Evolutionary conservation across 1,284 basidiomycete species (phyloP).

Genomic region (Wallemia mellicola): DNA sequence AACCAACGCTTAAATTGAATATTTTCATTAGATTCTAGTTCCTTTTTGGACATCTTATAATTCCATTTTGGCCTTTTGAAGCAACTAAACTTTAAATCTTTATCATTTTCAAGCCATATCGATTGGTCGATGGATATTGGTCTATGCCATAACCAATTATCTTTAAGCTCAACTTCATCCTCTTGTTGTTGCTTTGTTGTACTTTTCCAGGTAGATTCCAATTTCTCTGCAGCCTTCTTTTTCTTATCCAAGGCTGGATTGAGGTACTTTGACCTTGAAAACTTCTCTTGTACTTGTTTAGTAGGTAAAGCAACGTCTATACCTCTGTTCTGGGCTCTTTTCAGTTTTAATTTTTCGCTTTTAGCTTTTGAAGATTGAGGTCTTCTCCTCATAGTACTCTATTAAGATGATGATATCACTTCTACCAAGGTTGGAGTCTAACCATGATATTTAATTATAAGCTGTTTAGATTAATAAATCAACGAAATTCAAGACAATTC

Average conservation of each 20-base stretch:
- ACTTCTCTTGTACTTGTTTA: not conserved
- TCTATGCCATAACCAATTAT: not conserved
- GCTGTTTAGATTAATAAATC: too few relatives aligned
- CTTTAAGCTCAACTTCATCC: not conserved
- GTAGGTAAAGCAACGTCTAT: not conserved
- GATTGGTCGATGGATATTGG: not conserved
- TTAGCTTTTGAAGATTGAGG: not conserved
- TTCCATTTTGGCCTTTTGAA: constrained; percentile 53
- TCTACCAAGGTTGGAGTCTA: not conserved
- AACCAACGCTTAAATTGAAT: constrained; percentile 47
- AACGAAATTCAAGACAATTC: too few relatives aligned
- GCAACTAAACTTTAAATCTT: constrained; percentile 18
- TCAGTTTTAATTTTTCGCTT: not conserved
- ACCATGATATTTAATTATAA: too few relatives aligned
- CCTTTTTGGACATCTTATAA: constrained; percentile 47
- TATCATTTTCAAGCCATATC: constrained; percentile 7
- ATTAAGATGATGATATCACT: not conserved
- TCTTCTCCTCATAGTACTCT: not conserved
- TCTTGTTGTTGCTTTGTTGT: not conserved
- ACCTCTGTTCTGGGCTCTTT: not conserved
- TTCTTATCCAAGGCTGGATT: not conserved
- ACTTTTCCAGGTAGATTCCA: not conserved
- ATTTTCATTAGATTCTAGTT: constrained; percentile 62
- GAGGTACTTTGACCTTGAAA: not conserved
- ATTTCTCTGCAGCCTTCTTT: not conserved